These are phyloP conservation scores for Sordariomycetes sp. DNA, from an alignment of 2,329 filamentous ascomycete genomes.

Conservation along the genomic window DNA sequence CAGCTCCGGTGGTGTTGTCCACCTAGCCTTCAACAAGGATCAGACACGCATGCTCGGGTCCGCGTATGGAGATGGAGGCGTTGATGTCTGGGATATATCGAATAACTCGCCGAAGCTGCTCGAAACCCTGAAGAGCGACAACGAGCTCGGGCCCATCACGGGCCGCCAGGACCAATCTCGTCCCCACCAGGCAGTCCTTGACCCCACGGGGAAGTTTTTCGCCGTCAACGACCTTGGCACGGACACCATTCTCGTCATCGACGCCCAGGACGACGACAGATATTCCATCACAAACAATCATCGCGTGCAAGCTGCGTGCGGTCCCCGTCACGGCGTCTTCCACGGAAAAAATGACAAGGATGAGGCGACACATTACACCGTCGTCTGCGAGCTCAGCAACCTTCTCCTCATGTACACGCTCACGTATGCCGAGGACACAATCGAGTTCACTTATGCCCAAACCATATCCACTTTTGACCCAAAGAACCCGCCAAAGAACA, in stretches of 20 bases:
- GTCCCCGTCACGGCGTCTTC: slow-evolving; percentile 30
- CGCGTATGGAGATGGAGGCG: slow-evolving; percentile 22
- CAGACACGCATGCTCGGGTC: slow-evolving; percentile 29
- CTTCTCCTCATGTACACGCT: slow-evolving; percentile 12
- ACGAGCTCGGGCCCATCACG: slow-evolving; percentile 9
- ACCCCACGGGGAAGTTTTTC: slow-evolving; percentile 23
- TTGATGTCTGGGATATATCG: slow-evolving; percentile 30
- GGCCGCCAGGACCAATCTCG: slow-evolving; percentile 7
- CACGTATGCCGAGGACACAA: slow-evolving; percentile 20
- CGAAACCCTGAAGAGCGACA: not conserved
- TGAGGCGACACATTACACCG: slow-evolving; percentile 7
- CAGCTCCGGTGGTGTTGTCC: slow-evolving; percentile 28
- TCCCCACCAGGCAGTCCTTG: slow-evolving; percentile 7
- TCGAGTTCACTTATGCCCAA: slow-evolving; percentile 19
- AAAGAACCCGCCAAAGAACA: slow-evolving; percentile 15
- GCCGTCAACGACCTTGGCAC: slow-evolving; percentile 34
- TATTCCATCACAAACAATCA: slow-evolving; percentile 22
- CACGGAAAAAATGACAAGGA: not conserved
- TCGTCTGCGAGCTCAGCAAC: slow-evolving; percentile 9
- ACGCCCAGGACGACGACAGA: slow-evolving; percentile 25
- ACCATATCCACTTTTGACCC: slow-evolving; percentile 25
- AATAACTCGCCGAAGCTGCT: slow-evolving; percentile 13
- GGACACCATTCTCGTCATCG: slow-evolving; percentile 31
- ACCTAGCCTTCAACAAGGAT: slow-evolving; percentile 30
- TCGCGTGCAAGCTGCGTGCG: slow-evolving; percentile 23